Evolutionary conservation across 2,329 filamentous ascomycete species (phyloP).

Genomic region (Clonostachys rhizophaga): DNA sequence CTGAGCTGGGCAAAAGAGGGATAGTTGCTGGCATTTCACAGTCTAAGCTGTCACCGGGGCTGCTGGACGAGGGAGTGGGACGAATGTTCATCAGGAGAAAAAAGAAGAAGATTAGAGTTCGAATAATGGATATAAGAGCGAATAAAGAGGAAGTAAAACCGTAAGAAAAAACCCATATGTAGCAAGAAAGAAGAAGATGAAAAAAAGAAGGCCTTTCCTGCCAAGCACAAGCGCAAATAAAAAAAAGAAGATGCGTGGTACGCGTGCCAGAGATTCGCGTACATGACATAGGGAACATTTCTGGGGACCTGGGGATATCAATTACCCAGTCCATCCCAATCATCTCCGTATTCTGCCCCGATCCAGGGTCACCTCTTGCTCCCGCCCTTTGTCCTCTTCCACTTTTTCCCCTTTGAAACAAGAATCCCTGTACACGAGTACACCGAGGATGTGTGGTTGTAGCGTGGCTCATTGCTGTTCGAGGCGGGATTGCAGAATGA

Average conservation of each 20-base stretch:
- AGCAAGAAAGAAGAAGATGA: not conserved
- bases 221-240: not conserved
- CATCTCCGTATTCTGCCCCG: no score
- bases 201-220: not conserved
- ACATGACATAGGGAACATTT: no score
- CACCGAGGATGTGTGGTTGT: no score
- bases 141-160: not conserved
- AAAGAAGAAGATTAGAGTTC: not conserved
- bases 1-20: no score
- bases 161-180: not conserved
- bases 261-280: no score
- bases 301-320: no score
- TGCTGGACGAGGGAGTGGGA: not conserved
- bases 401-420: not conserved
- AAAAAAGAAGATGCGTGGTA: not conserved
- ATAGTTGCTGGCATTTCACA: no score
- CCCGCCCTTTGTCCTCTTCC: not conserved
- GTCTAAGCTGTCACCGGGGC: no score
- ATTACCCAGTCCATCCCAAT: no score
- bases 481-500: no score
- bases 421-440: no score
- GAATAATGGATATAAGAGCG: not conserved
- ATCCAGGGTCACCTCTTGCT: not conserved
- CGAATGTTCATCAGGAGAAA: not conserved
- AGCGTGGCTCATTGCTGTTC: no score